Base-by-base conservation (phyloP, 2,329 filamentous ascomycete species). In the Metarhizium guizhouense region DNA sequence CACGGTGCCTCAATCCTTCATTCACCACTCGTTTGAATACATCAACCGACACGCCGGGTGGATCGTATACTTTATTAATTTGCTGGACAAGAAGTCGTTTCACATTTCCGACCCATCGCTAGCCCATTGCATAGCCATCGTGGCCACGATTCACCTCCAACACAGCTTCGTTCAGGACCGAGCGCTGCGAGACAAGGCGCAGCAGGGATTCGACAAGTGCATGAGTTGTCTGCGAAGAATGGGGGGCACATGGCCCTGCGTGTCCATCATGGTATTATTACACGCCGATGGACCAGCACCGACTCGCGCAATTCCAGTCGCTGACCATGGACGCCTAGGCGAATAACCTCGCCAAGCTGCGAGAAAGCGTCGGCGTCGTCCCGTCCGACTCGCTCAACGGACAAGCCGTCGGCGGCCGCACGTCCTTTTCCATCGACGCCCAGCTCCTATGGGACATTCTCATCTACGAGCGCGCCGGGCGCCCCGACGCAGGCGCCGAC, bases 131-230 rank as follows among this genome's bases (percentile, higher is more conserved):
- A 76, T 76, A 3, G 76, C 75, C 0, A 74, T 80, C 2, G 74
- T 79, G 3, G 77, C 77, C 1, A 81, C 77, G 2, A 80, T 81
- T 40, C 77, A 78, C 58, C 62, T 81, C 2, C 78, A 81, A 58
- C 73, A 80, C 38, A 79, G 76, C 57, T 80, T 78, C 54, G 74
- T 76, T 2, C 49, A 63, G 18, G 64, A 67, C 38, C 30, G 38
- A 2, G 6, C 52, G 2, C 57, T 67, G 1, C 50, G 61, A 1
- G 57, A 62, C 3, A 65, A 63, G 34, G 62, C 66, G 1, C 58
- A 65, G 10, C 29, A 59, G 1, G 65, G 64, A 0, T 66, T 65
- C 34, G 64, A 67, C 1, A 67, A 63, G 18, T 68, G 66, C 36
- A 57, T 67, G 36, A 49, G 52, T 3, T 67, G 67, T 50, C 32